These are phyloP conservation scores for Penicillium olsonii DNA, from an alignment of 2,329 filamentous ascomycete species.

Conservation along the genomic window DNA sequence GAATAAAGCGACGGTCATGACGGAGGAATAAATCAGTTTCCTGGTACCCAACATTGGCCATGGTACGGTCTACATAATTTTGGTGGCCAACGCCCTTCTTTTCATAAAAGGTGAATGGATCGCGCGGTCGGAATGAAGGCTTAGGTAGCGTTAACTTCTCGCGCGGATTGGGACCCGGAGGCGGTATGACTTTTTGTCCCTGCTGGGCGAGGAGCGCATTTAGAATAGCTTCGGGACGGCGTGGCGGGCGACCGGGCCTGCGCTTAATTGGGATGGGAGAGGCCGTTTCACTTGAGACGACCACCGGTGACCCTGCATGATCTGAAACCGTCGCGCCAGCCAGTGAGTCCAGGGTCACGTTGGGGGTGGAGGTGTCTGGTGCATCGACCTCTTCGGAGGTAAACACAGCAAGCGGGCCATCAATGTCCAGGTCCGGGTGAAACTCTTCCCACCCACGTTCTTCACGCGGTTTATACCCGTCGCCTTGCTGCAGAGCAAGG, in stretches of 20 bases:
- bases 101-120: constrained; percentile 60
- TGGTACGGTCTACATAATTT: constrained; percentile 91
- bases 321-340: constrained; percentile 27
- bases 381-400: constrained; percentile 84
- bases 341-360: constrained; percentile 34
- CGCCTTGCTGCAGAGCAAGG: constrained; percentile 84
- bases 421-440: constrained; percentile 91
- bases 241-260: constrained; percentile 65
- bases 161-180: constrained; percentile 52
- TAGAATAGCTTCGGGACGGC: constrained; percentile 62
- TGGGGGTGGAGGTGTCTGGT: constrained; percentile 54
- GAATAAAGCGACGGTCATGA: constrained; percentile 70
- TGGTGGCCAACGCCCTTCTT: constrained; percentile 81
- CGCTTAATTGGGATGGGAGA: constrained; percentile 54
- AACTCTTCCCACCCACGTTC: constrained; percentile 98
- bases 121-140: constrained; percentile 49
- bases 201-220: constrained; percentile 61
- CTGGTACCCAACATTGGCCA: constrained; percentile 95
- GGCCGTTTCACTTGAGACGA: constrained; percentile 38
- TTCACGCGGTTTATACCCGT: constrained; percentile 96
- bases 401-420: constrained; percentile 75
- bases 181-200: constrained; percentile 52
- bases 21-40: constrained; percentile 87
- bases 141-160: constrained; percentile 52
- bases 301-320: constrained; percentile 45